A percentile compares a stretch with the other conserved stretches of the same genome.
These are phyloP conservation scores for Cyclanthera cordifolia DNA, from an alignment of 306 rosid genomes.

Conservation along the genomic window DNA sequence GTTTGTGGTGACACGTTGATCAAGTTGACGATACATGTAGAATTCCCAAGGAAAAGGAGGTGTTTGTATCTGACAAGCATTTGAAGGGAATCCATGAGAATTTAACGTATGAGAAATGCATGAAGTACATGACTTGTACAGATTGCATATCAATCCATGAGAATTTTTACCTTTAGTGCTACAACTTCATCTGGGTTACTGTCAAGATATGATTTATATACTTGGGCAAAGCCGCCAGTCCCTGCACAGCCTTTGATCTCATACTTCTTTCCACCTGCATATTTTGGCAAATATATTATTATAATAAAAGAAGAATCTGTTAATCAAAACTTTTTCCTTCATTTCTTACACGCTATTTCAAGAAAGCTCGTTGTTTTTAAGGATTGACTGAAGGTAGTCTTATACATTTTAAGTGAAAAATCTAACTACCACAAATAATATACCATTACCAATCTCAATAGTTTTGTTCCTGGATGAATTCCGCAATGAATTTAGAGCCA, in stretches of 20 bases:
- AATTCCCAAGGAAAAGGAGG: slow-evolving; percentile 94
- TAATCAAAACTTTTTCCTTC: too few relatives aligned
- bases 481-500: slow-evolving; percentile 47
- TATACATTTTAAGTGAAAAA: neutral
- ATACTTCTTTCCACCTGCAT: slow-evolving; percentile 72
- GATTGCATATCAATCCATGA: neutral
- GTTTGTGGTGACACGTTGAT: slow-evolving; percentile 46
- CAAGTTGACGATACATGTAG: slow-evolving; percentile 87
- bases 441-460: slow-evolving; percentile 54
- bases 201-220: slow-evolving; percentile 57
- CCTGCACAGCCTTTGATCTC: slow-evolving; percentile 91
- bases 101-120: neutral
- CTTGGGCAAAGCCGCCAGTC: slow-evolving; percentile 87
- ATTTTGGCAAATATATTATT: neutral
- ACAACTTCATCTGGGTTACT: slow-evolving; percentile 65
- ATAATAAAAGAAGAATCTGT: neutral
- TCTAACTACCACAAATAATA: neutral
- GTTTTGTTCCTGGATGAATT: slow-evolving; percentile 71
- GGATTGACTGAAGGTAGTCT: slow-evolving; percentile 7
- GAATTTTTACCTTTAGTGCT: slow-evolving; percentile 56
- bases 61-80: slow-evolving; percentile 58
- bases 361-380: slow-evolving; percentile 1
- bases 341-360: neutral
- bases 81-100: slow-evolving; percentile 13
- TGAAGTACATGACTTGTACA: neutral